phyloP scores from a whole-genome alignment of 805 yeast genomes.

The Lipomyces japonicus region DNA sequence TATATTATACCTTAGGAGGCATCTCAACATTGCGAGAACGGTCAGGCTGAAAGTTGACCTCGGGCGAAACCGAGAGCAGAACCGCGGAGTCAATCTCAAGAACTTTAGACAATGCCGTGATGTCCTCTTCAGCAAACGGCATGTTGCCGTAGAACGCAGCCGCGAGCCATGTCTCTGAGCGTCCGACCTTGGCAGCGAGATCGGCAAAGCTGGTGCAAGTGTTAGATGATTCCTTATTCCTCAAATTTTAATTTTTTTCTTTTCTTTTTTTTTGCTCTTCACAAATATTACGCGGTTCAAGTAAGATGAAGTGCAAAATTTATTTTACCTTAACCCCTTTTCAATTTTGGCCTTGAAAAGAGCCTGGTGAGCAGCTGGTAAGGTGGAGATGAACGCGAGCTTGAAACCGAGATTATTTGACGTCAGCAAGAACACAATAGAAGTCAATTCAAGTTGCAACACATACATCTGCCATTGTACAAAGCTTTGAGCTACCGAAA shows the following conservation, averaged over 20 bases:
- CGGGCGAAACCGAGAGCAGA: slow-evolving; percentile 22
- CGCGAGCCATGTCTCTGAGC: slow-evolving; percentile 29
- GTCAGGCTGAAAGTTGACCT: slow-evolving; percentile 24
- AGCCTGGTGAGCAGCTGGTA: slow-evolving; percentile 27
- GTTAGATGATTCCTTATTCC: not conserved
- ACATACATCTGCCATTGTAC: slow-evolving; percentile 24
- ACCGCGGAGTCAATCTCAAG: slow-evolving; percentile 24
- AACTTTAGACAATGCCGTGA: slow-evolving; percentile 16
- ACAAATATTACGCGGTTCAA: not conserved
- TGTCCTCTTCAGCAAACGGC: slow-evolving; percentile 28
- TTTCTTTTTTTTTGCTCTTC: too few relatives aligned
- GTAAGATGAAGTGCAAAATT: not conserved
- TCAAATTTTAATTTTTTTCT: not conserved
- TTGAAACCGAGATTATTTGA: not conserved
- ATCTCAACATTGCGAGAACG: slow-evolving; percentile 20
- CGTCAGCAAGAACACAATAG: not conserved
- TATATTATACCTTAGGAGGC: slow-evolving; percentile 12
- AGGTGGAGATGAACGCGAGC: slow-evolving; percentile 26
- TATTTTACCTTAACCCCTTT: slow-evolving; percentile 23
- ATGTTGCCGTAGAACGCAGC: slow-evolving; percentile 31
- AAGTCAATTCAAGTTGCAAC: not conserved
- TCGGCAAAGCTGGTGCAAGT: slow-evolving; percentile 22
- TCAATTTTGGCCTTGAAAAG: slow-evolving; percentile 29
- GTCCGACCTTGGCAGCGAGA: slow-evolving; percentile 26
- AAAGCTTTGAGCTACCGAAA: not conserved